Evolutionary conservation across 2,329 filamentous ascomycete species (phyloP).

Genomic region (Fusarium anguioides): DNA sequence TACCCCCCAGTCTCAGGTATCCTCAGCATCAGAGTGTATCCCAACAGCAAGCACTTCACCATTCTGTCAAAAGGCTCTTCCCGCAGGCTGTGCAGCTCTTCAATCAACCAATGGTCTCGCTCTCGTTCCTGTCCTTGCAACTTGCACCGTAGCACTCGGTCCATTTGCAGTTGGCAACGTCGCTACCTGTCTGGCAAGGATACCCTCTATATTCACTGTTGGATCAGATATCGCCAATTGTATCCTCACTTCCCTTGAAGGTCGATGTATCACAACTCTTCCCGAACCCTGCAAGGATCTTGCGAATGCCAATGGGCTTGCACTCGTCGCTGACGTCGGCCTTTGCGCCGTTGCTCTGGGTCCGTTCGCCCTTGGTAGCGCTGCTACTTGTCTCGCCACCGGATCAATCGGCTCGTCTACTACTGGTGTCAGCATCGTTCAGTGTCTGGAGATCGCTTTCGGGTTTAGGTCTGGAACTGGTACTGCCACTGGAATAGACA

Average conservation of each 20-base stretch:
- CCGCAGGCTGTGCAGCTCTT: background rate
- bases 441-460: slow-evolving; percentile 1
- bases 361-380: slow-evolving; percentile 2
- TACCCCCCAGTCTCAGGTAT: background rate
- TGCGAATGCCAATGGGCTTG: background rate
- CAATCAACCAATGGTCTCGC: background rate
- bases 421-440: background rate
- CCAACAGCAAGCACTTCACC: background rate
- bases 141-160: background rate
- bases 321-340: background rate
- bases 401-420: background rate
- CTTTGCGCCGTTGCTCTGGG: background rate
- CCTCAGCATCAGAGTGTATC: background rate
- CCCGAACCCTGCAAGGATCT: background rate
- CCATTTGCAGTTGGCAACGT: background rate
- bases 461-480: background rate
- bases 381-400: background rate
- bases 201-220: background rate
- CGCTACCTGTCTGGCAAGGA: background rate
- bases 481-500: background rate
- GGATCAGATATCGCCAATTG: background rate
- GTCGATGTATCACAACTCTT: background rate
- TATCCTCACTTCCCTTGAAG: background rate
- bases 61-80: background rate
- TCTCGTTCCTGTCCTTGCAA: background rate